phyloP scores from a whole-genome alignment of 345 rosid genomes.

The Carallia pectinifolia region DNA sequence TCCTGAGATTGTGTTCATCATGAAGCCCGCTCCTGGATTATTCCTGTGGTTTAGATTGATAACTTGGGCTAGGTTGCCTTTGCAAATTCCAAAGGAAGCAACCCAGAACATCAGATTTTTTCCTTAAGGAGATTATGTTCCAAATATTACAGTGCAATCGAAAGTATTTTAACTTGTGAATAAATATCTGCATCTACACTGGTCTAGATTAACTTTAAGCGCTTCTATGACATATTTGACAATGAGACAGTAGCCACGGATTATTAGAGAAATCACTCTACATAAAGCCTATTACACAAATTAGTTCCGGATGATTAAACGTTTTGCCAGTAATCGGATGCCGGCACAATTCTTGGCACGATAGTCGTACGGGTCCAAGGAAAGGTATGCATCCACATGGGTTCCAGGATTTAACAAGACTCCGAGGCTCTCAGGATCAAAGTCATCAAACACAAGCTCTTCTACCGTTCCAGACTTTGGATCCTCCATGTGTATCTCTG shows the following conservation, averaged over 20 bases:
- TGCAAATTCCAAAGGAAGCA: neutral
- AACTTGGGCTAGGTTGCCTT: neutral
- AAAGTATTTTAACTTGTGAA: neutral
- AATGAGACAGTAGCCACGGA: neutral
- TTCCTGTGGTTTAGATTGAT: neutral
- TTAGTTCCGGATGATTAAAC: constrained; percentile 41
- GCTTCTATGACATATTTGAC: too few relatives aligned
- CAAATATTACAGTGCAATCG: neutral
- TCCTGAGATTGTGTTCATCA: neutral
- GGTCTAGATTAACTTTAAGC: neutral
- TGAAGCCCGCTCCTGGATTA: neutral
- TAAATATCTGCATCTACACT: neutral
- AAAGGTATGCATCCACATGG: constrained; percentile 55
- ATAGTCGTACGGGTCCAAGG: constrained; percentile 68
- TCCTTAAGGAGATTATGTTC: neutral
- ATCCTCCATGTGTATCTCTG: constrained; percentile 63
- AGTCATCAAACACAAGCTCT: constrained; percentile 46
- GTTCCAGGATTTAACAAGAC: constrained; percentile 40
- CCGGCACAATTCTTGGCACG: constrained; percentile 56
- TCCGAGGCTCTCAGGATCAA: constrained; percentile 33
- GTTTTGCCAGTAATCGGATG: constrained; percentile 60
- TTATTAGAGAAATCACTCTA: neutral
- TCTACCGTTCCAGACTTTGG: constrained; percentile 40
- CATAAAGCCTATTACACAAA: neutral
- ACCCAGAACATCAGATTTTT: neutral